phyloP scores from a whole-genome alignment of 345 rosid species.

The Rubroshorea leprosula region DNA sequence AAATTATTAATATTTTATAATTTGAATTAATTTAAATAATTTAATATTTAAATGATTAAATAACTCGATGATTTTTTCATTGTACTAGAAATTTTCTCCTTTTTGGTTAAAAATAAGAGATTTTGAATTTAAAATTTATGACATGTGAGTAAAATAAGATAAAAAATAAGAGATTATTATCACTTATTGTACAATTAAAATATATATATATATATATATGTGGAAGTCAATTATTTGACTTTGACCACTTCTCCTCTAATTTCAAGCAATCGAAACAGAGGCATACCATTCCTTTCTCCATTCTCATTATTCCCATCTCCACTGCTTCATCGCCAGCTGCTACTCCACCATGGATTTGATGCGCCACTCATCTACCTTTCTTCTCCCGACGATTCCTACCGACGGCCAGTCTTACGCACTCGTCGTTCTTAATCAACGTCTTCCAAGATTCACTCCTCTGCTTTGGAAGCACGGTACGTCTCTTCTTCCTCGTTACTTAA shows the following conservation, averaged over 20 bases:
- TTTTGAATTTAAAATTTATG: too few species aligned
- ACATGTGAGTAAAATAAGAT: too few species aligned
- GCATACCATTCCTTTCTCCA: neutral
- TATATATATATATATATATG: too few species aligned
- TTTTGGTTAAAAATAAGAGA: too few species aligned
- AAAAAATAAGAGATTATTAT: too few species aligned
- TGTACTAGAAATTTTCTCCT: too few species aligned
- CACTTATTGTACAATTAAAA: too few species aligned
- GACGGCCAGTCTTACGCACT: constrained; percentile 49
- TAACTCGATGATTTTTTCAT: too few species aligned
- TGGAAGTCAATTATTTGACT: neutral
- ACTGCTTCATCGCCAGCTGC: neutral
- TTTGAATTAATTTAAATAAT: too few species aligned
- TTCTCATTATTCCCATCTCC: neutral
- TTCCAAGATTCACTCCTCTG: constrained; percentile 70
- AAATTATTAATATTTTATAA: too few species aligned
- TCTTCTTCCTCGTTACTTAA: neutral
- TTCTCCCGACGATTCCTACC: constrained; percentile 43
- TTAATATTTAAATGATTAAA: too few species aligned
- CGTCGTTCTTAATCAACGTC: constrained; percentile 65
- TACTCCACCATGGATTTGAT: constrained; percentile 50
- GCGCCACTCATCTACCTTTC: constrained; percentile 67
- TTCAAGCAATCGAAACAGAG: neutral
- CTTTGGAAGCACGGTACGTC: constrained; percentile 78
- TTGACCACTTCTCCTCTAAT: neutral